These are phyloP conservation scores for Anastatica hierochuntica DNA, from an alignment of 345 rosid species.

Conservation along the genomic window DNA sequence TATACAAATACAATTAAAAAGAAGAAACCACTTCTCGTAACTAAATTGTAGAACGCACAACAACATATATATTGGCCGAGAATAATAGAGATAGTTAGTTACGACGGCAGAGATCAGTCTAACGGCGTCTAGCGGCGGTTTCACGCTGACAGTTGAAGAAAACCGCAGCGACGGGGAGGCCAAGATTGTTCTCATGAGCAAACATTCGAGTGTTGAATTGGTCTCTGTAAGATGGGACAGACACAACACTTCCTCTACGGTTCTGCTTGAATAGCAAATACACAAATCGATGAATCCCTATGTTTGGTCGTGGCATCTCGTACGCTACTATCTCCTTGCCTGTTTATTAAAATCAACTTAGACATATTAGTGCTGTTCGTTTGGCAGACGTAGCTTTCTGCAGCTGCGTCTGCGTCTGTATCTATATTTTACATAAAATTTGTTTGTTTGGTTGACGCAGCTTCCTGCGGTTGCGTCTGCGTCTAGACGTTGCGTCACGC, in stretches of 20 bases:
- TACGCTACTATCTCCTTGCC: slow-evolving; percentile 68
- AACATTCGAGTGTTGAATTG: slow-evolving; percentile 57
- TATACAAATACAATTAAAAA: no score
- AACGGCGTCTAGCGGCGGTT: slow-evolving; percentile 94
- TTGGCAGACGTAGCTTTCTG: no score
- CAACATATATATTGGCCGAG: background rate
- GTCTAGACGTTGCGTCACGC: no score
- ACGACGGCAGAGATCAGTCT: background rate
- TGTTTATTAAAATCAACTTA: slow-evolving; percentile 9
- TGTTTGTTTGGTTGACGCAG: no score
- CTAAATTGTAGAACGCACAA: no score
- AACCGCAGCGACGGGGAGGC: slow-evolving; percentile 79
- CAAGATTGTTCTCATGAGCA: slow-evolving; percentile 67
- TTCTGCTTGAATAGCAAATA: slow-evolving; percentile 75
- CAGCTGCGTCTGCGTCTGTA: no score
- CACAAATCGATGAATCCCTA: slow-evolving; percentile 91
- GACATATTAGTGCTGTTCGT: background rate
- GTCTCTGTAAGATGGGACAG: slow-evolving; percentile 53
- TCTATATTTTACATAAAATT: no score
- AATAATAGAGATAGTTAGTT: background rate
- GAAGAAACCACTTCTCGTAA: no score
- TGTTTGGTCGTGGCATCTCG: slow-evolving; percentile 90
- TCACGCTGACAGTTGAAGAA: slow-evolving; percentile 90
- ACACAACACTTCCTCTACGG: slow-evolving; percentile 40
- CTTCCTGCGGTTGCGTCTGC: no score